Conservation (phyloP, 1,139 yeast species). For the Yamadazyma triangularis region DNA sequence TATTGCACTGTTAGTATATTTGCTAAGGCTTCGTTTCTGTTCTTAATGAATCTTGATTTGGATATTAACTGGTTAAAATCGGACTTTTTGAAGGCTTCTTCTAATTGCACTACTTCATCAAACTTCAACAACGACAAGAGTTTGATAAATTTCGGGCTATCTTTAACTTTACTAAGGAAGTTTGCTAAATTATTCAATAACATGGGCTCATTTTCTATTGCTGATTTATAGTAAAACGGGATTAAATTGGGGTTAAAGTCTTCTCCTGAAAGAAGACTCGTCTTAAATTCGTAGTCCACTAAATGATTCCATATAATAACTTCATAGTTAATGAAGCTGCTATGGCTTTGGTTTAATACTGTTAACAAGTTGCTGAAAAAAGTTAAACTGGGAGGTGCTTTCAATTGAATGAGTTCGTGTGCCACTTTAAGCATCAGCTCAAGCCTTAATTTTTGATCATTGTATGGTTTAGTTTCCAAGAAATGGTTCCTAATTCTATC, state of each 20-base stretch:
- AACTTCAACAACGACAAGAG: constrained; percentile 26
- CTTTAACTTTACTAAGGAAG: constrained; percentile 19
- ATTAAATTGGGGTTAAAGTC: constrained; percentile 8
- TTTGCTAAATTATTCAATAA: constrained; percentile 22
- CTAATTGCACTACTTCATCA: constrained; percentile 24
- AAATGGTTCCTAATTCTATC: background rate
- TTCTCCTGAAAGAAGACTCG: constrained; percentile 4
- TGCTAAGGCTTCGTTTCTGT: constrained; percentile 10
- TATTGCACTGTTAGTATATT: constrained; percentile 10
- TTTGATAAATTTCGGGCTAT: constrained; percentile 15
- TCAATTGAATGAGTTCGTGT: constrained; percentile 1
- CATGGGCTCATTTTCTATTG: constrained; percentile 19
- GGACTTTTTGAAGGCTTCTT: constrained; percentile 17
- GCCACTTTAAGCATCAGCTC: constrained; percentile 4
- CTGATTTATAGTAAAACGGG: constrained; percentile 6
- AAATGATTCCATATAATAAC: constrained; percentile 7
- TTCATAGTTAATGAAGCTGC: constrained; percentile 7
- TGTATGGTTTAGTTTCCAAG: background rate
- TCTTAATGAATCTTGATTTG: constrained; percentile 23
- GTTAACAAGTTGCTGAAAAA: constrained; percentile 7
- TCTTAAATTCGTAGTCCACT: constrained; percentile 4
- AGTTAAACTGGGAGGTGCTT: constrained; percentile 7
- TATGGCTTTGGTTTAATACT: constrained; percentile 2
- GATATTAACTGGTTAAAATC: constrained; percentile 20
- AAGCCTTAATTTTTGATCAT: background rate